phyloP scores from a whole-genome alignment of 441 rosid species.

The Mallotus repandus region DNA sequence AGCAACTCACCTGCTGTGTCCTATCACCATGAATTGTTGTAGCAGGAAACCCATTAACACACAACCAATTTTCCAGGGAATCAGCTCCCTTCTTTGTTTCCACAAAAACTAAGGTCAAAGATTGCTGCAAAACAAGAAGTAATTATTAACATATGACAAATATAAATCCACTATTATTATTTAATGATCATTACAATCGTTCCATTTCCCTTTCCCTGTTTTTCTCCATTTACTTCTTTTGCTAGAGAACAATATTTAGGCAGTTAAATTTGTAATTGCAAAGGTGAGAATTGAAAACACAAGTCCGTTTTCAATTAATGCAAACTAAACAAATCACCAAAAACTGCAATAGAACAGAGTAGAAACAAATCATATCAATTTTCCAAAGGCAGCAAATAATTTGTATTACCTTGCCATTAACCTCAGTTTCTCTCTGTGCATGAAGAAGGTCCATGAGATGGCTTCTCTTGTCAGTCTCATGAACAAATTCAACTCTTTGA shows the following conservation, averaged over 20 bases:
- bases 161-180: neutral
- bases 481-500: constrained; percentile 86
- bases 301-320: neutral
- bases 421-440: constrained; percentile 81
- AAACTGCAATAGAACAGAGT: neutral
- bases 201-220: neutral
- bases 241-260: neutral
- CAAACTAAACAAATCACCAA: neutral
- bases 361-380: neutral
- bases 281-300: neutral
- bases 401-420: constrained; percentile 60
- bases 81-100: constrained; percentile 90
- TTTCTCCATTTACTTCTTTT: neutral
- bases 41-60: constrained; percentile 75
- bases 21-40: constrained; percentile 92
- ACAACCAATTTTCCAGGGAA: constrained; percentile 78
- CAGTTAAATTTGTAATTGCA: neutral
- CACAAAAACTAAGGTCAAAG: constrained; percentile 80
- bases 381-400: neutral
- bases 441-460: constrained; percentile 92
- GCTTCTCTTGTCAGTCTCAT: constrained; percentile 89
- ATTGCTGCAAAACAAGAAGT: constrained; percentile 49
- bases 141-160: neutral
- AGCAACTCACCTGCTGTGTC: constrained; percentile 61
- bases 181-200: neutral